Evolutionary conservation across 108 stramenopile species (phyloP).

Genomic region (Chaetoceros muelleri): DNA sequence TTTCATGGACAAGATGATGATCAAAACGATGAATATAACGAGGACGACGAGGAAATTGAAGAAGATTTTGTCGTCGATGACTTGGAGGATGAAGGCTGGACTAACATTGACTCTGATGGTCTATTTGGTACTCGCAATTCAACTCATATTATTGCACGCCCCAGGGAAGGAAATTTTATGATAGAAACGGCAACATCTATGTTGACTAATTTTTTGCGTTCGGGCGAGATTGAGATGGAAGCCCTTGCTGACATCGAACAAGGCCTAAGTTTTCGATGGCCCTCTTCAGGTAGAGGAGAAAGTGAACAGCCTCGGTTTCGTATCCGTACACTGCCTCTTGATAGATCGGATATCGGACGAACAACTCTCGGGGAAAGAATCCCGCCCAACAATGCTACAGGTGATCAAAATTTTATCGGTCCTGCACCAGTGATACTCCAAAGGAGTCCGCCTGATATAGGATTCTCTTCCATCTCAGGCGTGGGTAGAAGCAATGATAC

Average conservation of each 20-base stretch:
- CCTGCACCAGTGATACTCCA: constrained; percentile 44
- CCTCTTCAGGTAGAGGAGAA: too few species aligned
- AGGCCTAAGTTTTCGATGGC: constrained; percentile 58
- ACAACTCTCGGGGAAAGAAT: constrained; percentile 1
- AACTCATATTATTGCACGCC: not conserved
- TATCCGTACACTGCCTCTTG: not conserved
- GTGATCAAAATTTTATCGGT: constrained; percentile 9
- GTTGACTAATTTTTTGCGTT: constrained; percentile 56
- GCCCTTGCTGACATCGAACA: constrained; percentile 57
- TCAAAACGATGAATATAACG: constrained; percentile 15
- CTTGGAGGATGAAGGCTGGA: constrained; percentile 79
- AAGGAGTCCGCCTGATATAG: constrained; percentile 40
- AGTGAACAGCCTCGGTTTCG: not conserved
- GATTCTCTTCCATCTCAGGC: constrained; percentile 32
- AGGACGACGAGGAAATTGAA: constrained; percentile 13
- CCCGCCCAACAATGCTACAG: not conserved
- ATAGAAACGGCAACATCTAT: constrained; percentile 68
- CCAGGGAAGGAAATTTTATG: constrained; percentile 6
- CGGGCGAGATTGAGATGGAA: constrained; percentile 42
- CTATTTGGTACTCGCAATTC: constrained; percentile 8
- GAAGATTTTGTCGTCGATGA: constrained; percentile 5
- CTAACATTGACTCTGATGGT: constrained; percentile 44
- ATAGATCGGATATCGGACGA: not conserved
- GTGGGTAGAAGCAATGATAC: constrained; percentile 20
- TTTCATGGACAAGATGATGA: constrained; percentile 10